Evolutionary conservation across 202 grass and related monocot genomes (phyloP).

Genomic region (Digitaria exilis): DNA sequence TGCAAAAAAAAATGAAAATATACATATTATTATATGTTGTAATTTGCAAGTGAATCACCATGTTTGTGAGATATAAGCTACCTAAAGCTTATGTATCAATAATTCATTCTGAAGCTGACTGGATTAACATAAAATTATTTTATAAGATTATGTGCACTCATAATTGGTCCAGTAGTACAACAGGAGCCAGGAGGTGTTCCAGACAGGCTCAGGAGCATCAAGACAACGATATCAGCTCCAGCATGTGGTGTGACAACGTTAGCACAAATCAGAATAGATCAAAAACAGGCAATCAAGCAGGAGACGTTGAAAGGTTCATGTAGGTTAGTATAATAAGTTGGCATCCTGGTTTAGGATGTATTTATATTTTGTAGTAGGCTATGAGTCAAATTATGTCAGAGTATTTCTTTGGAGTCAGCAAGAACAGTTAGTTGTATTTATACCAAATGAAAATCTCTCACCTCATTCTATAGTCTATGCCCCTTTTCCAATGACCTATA

Average conservation of each 20-base stretch:
- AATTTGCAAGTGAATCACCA: background rate
- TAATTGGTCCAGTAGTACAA: background rate
- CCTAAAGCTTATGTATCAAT: background rate
- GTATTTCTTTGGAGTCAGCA: background rate
- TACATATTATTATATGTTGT: background rate
- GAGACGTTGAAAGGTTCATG: background rate
- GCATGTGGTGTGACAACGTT: background rate
- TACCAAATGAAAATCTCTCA: too few relatives aligned
- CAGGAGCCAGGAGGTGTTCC: background rate
- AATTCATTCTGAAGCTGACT: background rate
- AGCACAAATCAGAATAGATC: background rate
- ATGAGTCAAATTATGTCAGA: background rate
- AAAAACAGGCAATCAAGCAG: background rate
- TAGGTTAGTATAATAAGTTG: background rate
- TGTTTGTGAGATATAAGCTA: background rate
- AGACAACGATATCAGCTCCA: background rate
- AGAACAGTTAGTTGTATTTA: background rate
- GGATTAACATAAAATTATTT: slow-evolving; percentile 14
- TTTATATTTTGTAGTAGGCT: background rate
- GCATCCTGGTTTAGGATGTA: background rate
- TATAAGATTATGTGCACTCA: background rate
- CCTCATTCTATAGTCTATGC: too few relatives aligned
- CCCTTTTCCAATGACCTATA: too few relatives aligned
- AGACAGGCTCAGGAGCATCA: background rate
- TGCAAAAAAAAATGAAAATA: background rate